Percentiles rank a stretch among this genome's conserved stretches.
These are phyloP conservation scores for Teratosphaeria nubilosa DNA, from an alignment of 2,329 filamentous ascomycete genomes.

Conservation along the genomic window DNA sequence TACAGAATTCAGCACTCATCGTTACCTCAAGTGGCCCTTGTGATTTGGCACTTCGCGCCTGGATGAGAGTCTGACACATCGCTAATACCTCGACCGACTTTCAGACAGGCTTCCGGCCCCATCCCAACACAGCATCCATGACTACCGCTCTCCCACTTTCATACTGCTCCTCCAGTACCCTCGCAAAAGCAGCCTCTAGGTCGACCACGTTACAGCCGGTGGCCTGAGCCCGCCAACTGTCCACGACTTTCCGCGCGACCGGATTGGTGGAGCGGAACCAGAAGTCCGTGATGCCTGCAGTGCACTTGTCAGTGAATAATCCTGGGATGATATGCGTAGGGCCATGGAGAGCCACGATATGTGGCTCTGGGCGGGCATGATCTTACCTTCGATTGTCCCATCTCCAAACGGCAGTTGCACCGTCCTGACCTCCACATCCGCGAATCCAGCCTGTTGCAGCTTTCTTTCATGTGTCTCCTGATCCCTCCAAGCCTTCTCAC, in stretches of 20 bases:
- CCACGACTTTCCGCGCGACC: background rate
- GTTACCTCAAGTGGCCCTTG: no score
- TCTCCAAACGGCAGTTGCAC: background rate
- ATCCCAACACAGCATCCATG: background rate
- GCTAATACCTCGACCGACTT: background rate
- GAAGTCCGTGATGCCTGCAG: background rate
- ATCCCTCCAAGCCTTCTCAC: background rate
- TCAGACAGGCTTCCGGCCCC: background rate
- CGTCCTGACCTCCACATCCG: background rate
- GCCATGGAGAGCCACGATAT: background rate
- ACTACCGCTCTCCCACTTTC: background rate
- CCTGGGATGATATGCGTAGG: background rate
- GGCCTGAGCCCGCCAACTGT: background rate
- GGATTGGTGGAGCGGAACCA: background rate
- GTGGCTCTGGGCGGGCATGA: background rate
- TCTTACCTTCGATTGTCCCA: background rate
- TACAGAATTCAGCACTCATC: background rate
- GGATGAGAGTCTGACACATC: background rate
- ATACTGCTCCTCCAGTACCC: background rate
- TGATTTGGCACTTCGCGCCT: no score
- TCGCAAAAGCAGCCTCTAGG: background rate
- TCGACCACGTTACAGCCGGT: background rate
- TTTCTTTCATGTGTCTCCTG: background rate
- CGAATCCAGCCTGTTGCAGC: background rate
- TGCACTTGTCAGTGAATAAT: background rate